Percentiles rank a stretch among this genome's conserved stretches.
Conservation (phyloP, 2,329 filamentous ascomycete species). For the Samsoniella hepiali region DNA sequence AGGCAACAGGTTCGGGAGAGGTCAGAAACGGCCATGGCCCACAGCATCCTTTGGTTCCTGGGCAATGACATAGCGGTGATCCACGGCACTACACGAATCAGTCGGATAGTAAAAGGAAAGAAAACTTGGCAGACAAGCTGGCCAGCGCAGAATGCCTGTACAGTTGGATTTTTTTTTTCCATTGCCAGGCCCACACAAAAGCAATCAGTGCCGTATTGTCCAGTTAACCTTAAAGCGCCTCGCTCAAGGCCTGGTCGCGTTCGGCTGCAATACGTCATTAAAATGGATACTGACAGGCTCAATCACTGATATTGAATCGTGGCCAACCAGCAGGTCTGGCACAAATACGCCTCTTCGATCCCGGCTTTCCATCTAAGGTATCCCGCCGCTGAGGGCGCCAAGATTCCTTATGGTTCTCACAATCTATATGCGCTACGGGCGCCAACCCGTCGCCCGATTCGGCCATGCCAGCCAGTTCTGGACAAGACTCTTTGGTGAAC, state of each 20-base stretch:
- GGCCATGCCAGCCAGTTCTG: not conserved
- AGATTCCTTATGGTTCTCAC: not conserved
- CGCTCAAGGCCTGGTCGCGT: not conserved
- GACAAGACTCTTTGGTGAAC: not conserved
- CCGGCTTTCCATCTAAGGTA: conserved; percentile 7
- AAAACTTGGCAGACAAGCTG: not conserved
- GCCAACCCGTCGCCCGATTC: not conserved
- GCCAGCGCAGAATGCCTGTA: not conserved
- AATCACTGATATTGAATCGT: not conserved
- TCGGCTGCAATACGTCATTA: conserved; percentile 11
- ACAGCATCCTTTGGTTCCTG: not conserved
- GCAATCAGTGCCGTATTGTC: not conserved
- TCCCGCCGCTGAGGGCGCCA: not conserved
- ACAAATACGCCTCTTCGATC: not conserved
- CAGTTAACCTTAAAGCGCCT: conserved; percentile 17
- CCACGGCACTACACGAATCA: not conserved
- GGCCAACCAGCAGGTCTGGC: not conserved
- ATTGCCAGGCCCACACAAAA: not conserved
- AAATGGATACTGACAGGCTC: not conserved
- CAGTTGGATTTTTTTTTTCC: not conserved
- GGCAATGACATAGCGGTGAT: not conserved
- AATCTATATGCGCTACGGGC: not conserved
- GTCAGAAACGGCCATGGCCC: not conserved
- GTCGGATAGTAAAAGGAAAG: not conserved
- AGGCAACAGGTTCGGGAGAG: not conserved